Evolutionary conservation across 441 rosid species (phyloP), one percentile per base, ranked within the genome.

Genomic region (Pelargonium cotyledonis): DNA sequence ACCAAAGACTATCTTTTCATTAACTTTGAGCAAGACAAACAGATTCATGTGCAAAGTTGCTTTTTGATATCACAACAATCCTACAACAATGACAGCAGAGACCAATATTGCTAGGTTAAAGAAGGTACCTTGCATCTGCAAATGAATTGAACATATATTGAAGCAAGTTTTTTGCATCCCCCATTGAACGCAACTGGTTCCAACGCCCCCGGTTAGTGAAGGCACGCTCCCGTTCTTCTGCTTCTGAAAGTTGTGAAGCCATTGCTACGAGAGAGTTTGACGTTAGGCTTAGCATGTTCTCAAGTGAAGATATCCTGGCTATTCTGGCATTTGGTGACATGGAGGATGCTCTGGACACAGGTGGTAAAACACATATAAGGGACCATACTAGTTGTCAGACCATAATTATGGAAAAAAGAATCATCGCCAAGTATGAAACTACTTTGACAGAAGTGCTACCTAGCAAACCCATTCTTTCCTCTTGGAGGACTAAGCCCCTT

Each of bases 181-280:
- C 97, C 99, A 95, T 95, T 70, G 98, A 95, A 6, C 96, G 90
- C 79, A 95, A 77, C 77, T 95, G 98, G 85, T 85, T 92, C 99
- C 99, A 95, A 60, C 97, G 97, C 14, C 99, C 99, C 77, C 97
- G 95, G 72, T 68, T 89, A 65, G 89, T 81, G 71, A 95, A 86
- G 16, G 82, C 89, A 67, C 98, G 95, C 64, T 95, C 99, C 29
- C 97, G 81, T 77, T 95, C 99, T 79, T 92, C 97, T 71, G 96
- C 98, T 83, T 95, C 99, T 18, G 98, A 95, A 70, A 95, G 97
- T 81, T 95, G 98, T 74, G 98, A 90, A 66, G 99, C 99, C 99
- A 95, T 95, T 55, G 99, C 88, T 35, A 95, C 95, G 16, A 92
- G 89, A 51, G 97, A 95, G 76, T 88, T 86, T 46, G 98, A 95